Evolutionary conservation across 805 yeast species (phyloP).

Genomic region (Wickerhamiella hasegawae): DNA sequence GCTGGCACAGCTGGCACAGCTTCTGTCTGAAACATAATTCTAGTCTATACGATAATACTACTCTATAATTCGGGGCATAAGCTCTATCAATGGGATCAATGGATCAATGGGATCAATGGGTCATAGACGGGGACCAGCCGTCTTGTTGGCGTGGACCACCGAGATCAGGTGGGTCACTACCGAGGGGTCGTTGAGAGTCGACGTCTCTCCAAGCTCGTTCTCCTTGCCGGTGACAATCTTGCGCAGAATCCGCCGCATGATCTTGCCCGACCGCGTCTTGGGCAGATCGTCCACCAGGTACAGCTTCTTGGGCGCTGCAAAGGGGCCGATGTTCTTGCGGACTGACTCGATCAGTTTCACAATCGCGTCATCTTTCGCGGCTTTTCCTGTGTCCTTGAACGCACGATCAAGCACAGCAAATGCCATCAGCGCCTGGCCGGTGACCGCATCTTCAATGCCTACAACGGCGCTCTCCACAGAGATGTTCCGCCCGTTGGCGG

Average conservation of each 20-base stretch:
- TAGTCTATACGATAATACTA: no score
- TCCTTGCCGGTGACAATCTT: slow-evolving; percentile 76
- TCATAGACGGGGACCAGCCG: no score
- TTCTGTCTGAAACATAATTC: no score
- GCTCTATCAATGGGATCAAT: no score
- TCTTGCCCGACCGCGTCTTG: slow-evolving; percentile 87
- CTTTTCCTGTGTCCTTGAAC: neutral
- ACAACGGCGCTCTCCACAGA: slow-evolving; percentile 65
- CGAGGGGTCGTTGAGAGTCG: slow-evolving; percentile 70
- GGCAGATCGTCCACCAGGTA: slow-evolving; percentile 72
- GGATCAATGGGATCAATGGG: no score
- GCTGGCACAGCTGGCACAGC: no score
- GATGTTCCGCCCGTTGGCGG: slow-evolving; percentile 48
- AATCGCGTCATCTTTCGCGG: slow-evolving; percentile 17
- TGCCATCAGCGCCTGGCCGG: slow-evolving; percentile 79
- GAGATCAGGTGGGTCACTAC: slow-evolving; percentile 54
- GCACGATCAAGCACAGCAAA: slow-evolving; percentile 53
- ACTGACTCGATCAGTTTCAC: slow-evolving; percentile 60
- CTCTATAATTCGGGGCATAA: no score
- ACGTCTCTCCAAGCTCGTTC: slow-evolving; percentile 71
- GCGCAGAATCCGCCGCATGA: slow-evolving; percentile 85
- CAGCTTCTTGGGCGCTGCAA: slow-evolving; percentile 79
- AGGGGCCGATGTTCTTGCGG: slow-evolving; percentile 63
- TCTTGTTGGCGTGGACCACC: slow-evolving; percentile 38
- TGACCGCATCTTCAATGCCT: slow-evolving; percentile 67